Evolutionary conservation across 2,329 filamentous ascomycete species (phyloP).

Genomic region (Xylariaceae sp.): DNA sequence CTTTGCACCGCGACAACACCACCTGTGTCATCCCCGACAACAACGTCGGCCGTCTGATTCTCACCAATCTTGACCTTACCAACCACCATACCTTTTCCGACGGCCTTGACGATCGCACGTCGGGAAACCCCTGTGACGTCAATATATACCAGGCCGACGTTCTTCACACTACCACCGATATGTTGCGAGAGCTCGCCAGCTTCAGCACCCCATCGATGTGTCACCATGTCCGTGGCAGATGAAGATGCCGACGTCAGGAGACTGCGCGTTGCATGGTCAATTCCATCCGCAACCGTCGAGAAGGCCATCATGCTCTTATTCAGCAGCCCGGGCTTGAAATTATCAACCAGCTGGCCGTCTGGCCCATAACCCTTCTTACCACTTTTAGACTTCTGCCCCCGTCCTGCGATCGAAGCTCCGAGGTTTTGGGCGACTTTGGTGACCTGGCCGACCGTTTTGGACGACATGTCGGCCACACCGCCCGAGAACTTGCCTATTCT

Average conservation of each 20-base stretch:
- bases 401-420: conserved; percentile 69
- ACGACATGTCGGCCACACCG: conserved; percentile 72
- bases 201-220: conserved; percentile 84
- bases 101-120: conserved; percentile 85
- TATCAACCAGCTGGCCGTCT: conserved; percentile 59
- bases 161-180: conserved; percentile 84
- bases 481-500: conserved; percentile 85
- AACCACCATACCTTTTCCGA: conserved; percentile 94
- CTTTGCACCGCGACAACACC: conserved; percentile 16
- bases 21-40: conserved; percentile 60
- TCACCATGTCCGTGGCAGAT: conserved; percentile 80
- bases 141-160: conserved; percentile 95
- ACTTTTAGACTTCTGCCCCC: conserved; percentile 47
- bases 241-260: conserved; percentile 69
- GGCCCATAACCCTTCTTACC: conserved; percentile 61
- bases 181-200: conserved; percentile 73
- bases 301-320: conserved; percentile 98
- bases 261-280: conserved; percentile 79
- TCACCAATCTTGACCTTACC: conserved; percentile 73
- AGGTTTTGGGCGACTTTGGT: conserved; percentile 84
- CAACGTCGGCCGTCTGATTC: conserved; percentile 46
- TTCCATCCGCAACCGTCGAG: conserved; percentile 87
- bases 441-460: conserved; percentile 83
- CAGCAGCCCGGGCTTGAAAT: conserved; percentile 83
- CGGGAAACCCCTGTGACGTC: conserved; percentile 91